Percentiles rank a stretch among this genome's conserved stretches.
phyloP scores from a whole-genome alignment of 2,329 filamentous ascomycete species.

The Apiospora malaysiana region DNA sequence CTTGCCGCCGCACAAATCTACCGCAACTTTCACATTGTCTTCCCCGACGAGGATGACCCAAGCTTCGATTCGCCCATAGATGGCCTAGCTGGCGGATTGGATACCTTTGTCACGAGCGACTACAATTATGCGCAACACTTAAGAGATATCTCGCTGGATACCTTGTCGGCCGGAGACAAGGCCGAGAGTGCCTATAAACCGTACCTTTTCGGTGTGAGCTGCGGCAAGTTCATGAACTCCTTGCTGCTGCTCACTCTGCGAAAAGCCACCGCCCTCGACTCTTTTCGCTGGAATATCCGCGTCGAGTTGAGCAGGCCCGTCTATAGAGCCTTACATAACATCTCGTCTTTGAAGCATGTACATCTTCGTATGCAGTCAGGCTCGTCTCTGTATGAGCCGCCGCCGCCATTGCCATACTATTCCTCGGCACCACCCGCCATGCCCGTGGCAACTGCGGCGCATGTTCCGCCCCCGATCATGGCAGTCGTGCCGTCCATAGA shows the following conservation, averaged over 20 bases:
- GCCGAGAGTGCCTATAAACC: constrained; percentile 60
- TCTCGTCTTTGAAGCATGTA: constrained; percentile 57
- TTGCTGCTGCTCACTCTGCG: constrained; percentile 62
- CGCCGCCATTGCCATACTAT: constrained; percentile 51
- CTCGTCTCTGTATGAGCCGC: constrained; percentile 58
- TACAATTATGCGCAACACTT: constrained; percentile 68
- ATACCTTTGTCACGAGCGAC: constrained; percentile 67
- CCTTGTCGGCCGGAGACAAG: constrained; percentile 56
- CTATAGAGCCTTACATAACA: constrained; percentile 61
- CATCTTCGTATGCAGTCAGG: constrained; percentile 66
- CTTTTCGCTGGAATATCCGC: constrained; percentile 68
- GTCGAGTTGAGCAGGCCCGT: constrained; percentile 66
- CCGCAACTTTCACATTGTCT: constrained; percentile 64
- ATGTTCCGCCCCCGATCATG: neutral
- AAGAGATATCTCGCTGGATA: constrained; percentile 61
- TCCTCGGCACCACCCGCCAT: neutral
- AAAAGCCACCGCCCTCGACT: constrained; percentile 60
- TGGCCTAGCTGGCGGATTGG: constrained; percentile 61
- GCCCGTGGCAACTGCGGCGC: constrained; percentile 17
- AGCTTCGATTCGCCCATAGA: constrained; percentile 60
- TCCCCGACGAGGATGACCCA: constrained; percentile 63
- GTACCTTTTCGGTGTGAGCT: constrained; percentile 60
- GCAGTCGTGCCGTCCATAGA: constrained; percentile 12
- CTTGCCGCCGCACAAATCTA: constrained; percentile 65
- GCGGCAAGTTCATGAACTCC: constrained; percentile 69